Evolutionary conservation across 345 rosid species (phyloP), one percentile per base, ranked within the genome.

Genomic region (Salix brachista): DNA sequence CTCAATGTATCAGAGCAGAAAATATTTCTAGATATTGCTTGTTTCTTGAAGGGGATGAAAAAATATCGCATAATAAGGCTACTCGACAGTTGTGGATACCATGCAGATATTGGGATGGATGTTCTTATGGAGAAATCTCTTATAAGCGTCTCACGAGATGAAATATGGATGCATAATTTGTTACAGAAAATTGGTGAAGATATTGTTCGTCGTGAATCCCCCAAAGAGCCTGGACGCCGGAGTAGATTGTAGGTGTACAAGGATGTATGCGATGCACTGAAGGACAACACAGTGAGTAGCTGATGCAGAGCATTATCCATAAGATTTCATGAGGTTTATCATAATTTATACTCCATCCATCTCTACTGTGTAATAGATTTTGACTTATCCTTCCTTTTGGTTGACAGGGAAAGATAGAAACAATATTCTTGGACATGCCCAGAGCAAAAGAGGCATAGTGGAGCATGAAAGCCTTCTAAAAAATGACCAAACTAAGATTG

Each of bases 1-100:
- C 69, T 74, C 10, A 16, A 74, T 34, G 60, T 6, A 65, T 41
- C 12, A 7, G 71, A 75, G 11, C 50, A 75, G 56, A 50, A 75
- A 34, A 66, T 75, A n/a, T 75, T 75, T 50, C 48, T 75, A 11
- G 71, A 75, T 17, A 30, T 75, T n/a, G 71, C 78, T 2, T 66
- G 78, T 26, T 75, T 75, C 4, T 23, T 75, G 1, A 66, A 32
- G 11, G 71, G 71, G 50, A 66, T 75, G 71, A 58, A 66, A 23
- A 75, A 3, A 0, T 64, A 75, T 48, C 58, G 41, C 7, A 62
- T 75, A 37, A 23, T 16, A 9, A 32, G 69, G 17, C 37, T 75
- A 21, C 71, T 75, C 0, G 23, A 66, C 0, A 52, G 71, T 1
- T 36, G 32, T 66, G 78, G 71, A 14, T 75, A 34, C 41, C 11